Base-by-base conservation (phyloP, 176 grass and related monocot species). In the Leersia perrieri region DNA sequence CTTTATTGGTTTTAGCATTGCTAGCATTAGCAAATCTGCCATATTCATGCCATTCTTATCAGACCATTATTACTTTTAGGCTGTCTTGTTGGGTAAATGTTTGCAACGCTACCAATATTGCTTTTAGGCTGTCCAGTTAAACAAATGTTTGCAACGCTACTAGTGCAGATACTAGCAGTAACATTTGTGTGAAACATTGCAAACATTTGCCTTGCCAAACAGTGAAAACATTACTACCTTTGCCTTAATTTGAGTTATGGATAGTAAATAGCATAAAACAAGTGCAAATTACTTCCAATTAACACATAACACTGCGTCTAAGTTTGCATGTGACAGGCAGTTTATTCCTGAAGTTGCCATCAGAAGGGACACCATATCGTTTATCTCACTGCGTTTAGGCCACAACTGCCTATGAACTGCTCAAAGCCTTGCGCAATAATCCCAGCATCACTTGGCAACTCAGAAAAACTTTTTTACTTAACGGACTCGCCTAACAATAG, bases 351-450 rank as follows among this genome's bases (percentile, higher is more conserved):
- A 41, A 73, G 36, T 38, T 82, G 78, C 73, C 88, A 82, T 90
- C 73, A 90, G 78, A 72, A 82, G 78, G 88, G 88, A 73, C 58
- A 26, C 61, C 44, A 66, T 61, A 36, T 77, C 22, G 29, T 82
- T 77, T 47, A 72, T 89, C 68, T 89, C 83, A 82, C 78, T 1
- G 83, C 83, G 72, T 81, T 27, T 31, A 41, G 78, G 77, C 44
- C 27, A 72, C 26, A 70, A 41, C 16, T 66, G 66, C 71, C 82
- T 40, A 72, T 5, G 35, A 45, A 76, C 39, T 85, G 78, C 83
- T 89, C 88, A 82, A 82, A 86, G 78, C 88, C 83, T 89, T 89
- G 88, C 83, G 78, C 88, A 90, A 90, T 89, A 73, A 86, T 76
- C 87, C 78, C 67, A 82, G 5, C 83, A 86, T 90, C 78, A 86